Percentiles rank a stretch among this genome's conserved stretches.
These are phyloP conservation scores for Fusarium lyarnte DNA, from an alignment of 2,329 filamentous ascomycete species.

Conservation along the genomic window DNA sequence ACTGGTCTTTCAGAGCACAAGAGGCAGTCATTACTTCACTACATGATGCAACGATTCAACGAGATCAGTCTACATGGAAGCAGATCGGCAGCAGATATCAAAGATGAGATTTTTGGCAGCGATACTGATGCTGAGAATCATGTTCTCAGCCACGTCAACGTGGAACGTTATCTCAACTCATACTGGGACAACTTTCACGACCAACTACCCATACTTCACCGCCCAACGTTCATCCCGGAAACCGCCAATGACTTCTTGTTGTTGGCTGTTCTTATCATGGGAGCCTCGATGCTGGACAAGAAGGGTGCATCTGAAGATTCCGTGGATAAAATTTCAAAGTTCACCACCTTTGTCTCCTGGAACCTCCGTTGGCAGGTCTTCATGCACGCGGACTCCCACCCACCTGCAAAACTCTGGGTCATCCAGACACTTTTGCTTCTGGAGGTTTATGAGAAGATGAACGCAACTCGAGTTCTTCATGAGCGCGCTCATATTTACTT, in stretches of 20 bases:
- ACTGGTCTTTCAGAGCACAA: constrained; percentile 42
- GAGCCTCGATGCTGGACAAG: constrained; percentile 43
- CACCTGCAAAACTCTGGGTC: constrained; percentile 43
- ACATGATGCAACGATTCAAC: constrained; percentile 44
- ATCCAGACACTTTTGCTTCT: constrained; percentile 42
- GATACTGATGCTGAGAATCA: constrained; percentile 41
- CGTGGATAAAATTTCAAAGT: constrained; percentile 42
- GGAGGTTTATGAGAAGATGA: constrained; percentile 44
- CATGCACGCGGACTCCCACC: constrained; percentile 44
- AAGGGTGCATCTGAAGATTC: constrained; percentile 27
- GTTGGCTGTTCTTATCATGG: constrained; percentile 42
- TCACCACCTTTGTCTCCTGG: constrained; percentile 44
- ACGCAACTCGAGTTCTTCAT: constrained; percentile 42
- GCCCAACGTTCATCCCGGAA: constrained; percentile 41
- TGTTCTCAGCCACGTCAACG: constrained; percentile 40
- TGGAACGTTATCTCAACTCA: constrained; percentile 41
- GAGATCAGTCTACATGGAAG: constrained; percentile 43
- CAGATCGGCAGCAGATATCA: constrained; percentile 42
- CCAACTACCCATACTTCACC: constrained; percentile 42
- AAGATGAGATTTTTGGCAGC: constrained; percentile 43
- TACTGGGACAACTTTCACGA: constrained; percentile 45
- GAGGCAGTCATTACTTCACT: constrained; percentile 41
- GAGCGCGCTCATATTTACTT: constrained; percentile 46
- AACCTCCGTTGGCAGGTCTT: constrained; percentile 44
- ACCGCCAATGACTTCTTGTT: constrained; percentile 43